These are phyloP conservation scores for Penicillium riverlandense DNA, from an alignment of 495 filamentous ascomycete species.

Conservation along the genomic window DNA sequence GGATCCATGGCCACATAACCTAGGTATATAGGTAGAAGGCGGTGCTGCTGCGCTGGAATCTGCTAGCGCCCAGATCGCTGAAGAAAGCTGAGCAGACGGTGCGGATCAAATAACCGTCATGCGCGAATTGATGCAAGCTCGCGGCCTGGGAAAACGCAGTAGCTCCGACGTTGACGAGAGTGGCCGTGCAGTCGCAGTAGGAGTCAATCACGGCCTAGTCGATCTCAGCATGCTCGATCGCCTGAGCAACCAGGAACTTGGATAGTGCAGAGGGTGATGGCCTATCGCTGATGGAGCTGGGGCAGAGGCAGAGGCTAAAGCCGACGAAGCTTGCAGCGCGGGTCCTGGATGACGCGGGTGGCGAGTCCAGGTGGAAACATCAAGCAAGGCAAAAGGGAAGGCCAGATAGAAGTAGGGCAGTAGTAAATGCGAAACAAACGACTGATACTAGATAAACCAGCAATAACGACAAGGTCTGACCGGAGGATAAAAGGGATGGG, in stretches of 20 bases:
- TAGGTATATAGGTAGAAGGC: neutral
- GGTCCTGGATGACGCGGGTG: slow-evolving; percentile 18
- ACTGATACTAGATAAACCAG: too few species aligned
- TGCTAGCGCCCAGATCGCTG: too few species aligned
- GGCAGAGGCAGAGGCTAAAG: slow-evolving; percentile 8
- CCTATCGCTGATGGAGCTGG: slow-evolving; percentile 3
- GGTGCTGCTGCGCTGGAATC: neutral
- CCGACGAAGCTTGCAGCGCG: neutral
- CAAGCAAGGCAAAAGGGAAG: neutral
- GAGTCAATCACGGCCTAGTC: slow-evolving; percentile 2
- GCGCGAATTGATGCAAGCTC: too few species aligned
- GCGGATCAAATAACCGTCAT: too few species aligned
- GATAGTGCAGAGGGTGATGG: too few species aligned
- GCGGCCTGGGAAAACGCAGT: too few species aligned
- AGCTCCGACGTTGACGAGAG: too few species aligned
- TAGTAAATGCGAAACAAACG: neutral
- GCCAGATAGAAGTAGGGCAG: slow-evolving; percentile 2
- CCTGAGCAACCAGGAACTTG: neutral
- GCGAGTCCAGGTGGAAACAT: slow-evolving; percentile 17
- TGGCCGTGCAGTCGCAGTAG: slow-evolving; percentile 2
- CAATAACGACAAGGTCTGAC: too few species aligned
- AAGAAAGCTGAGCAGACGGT: too few species aligned
- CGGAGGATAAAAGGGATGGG: neutral
- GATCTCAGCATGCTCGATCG: slow-evolving; percentile 6
- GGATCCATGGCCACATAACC: slow-evolving; percentile 9